Evolutionary conservation across 129 eudicot genomes (phyloP), one percentile per base, ranked within the genome.

Genomic region (Centrapalus pauciflorus): DNA sequence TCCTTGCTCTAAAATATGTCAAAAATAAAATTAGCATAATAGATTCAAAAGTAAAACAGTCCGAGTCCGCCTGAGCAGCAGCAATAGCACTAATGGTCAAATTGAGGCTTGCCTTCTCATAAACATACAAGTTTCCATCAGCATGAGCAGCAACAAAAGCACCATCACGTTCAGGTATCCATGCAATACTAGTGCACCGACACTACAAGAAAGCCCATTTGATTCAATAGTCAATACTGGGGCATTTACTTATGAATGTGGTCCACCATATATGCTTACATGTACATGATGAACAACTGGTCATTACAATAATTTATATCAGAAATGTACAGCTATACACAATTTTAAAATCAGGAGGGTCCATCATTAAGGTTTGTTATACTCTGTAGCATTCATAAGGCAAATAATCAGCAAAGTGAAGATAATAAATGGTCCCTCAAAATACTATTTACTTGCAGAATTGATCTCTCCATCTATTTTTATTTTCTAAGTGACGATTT

Each of bases 81-180:
- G 52, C 38, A 26, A 55, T 11, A 62, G 60, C 14, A 21, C 28
- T n/a, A 19, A 61, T 54, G 67, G 56, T 51, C 54, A 69, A 70
- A 65, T 32, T 33, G 32, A 24, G 68, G 80, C 90, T 83, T 81
- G 82, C 90, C 95, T 89, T 89, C 57, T 89, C 96, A 79, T 86
- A 86, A 35, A 81, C 82, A 71, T 83, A 89, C 79, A 89, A 67
- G 86, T 89, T 89, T 69, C 96, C 96, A 79, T 89, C 95, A 16
- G 95, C 95, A 79, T 86, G 95, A 25, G 82, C 90, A 76, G 78
- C 95, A 49, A 83, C 77, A 65, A 89, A 89, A 58, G 90, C 71
- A 33, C 96, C 96, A 74, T 86, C 96, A 48, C 90, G 84, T 61
- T 83, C 84, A 57, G 95, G 96, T 57, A 89, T 75, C 96, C 95